These are phyloP conservation scores for Hypericum perforatum DNA, from an alignment of 345 rosid genomes.

Conservation along the genomic window DNA sequence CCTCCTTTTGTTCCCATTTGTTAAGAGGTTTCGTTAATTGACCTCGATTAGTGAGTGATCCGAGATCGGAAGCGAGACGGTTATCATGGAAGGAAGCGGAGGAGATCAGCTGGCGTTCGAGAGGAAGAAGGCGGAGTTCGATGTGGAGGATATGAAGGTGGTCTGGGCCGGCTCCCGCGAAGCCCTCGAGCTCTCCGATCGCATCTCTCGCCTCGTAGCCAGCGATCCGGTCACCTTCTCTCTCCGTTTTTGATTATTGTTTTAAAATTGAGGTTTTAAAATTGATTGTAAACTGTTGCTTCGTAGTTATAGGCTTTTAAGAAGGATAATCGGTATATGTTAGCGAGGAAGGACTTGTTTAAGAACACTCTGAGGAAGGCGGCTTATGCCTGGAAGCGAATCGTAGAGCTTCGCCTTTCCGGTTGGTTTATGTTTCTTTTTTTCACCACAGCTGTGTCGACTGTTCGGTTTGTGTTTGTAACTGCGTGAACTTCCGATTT, in stretches of 20 bases:
- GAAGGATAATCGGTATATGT: conserved; percentile 61
- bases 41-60: too few species aligned
- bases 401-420: conserved; percentile 69
- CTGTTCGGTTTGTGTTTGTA: background rate
- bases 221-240: conserved; percentile 61
- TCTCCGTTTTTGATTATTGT: background rate
- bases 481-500: background rate
- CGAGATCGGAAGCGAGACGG: too few species aligned
- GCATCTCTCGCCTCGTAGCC: conserved; percentile 82
- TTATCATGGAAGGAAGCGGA: conserved; percentile 37
- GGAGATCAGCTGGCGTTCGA: conserved; percentile 61
- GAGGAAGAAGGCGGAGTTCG: conserved; percentile 71
- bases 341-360: conserved; percentile 86
- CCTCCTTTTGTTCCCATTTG: too few species aligned
- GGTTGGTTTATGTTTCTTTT: conserved; percentile 28
- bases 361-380: conserved; percentile 75
- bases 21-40: too few species aligned
- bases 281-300: background rate
- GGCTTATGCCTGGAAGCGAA: conserved; percentile 82
- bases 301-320: conserved; percentile 42
- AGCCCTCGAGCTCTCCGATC: conserved; percentile 67
- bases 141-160: conserved; percentile 85
- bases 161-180: conserved; percentile 93
- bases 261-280: too few species aligned
- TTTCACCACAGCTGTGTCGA: background rate